Evolutionary conservation across 176 grass and related monocot genomes (phyloP).

Genomic region (Hyparrhenia diplandra): DNA sequence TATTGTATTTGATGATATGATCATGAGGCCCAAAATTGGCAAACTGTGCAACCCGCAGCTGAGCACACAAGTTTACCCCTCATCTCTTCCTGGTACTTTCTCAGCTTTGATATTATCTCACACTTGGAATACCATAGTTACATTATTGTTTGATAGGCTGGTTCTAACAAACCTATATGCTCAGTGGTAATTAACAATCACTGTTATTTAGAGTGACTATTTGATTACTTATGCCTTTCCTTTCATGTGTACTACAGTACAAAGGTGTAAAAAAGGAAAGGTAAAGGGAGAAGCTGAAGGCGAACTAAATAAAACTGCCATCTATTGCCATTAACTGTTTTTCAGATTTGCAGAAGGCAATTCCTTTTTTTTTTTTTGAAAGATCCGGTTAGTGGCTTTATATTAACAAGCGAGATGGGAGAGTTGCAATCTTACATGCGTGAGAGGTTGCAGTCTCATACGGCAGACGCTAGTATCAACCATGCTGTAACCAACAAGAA

Average conservation of each 20-base stretch:
- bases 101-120: not conserved
- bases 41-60: not conserved
- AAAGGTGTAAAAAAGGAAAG: not conserved
- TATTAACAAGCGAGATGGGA: too few species aligned
- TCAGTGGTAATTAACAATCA: not conserved
- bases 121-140: not conserved
- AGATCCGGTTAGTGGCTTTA: too few species aligned
- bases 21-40: not conserved
- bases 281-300: not conserved
- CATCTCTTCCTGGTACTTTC: not conserved
- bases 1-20: not conserved
- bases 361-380: too few species aligned
- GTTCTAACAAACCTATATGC: not conserved
- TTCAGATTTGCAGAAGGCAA: not conserved
- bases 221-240: not conserved
- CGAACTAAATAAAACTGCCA: not conserved
- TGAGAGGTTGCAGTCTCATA: too few species aligned
- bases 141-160: not conserved
- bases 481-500: not conserved
- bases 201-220: not conserved
- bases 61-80: not conserved
- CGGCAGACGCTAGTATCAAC: not conserved
- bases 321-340: not conserved
- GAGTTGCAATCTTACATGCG: too few species aligned
- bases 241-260: constrained; percentile 12